Evolutionary conservation across 192 early-diverging fungal genomes (phyloP).

Genomic region (Thamnidium elegans): DNA sequence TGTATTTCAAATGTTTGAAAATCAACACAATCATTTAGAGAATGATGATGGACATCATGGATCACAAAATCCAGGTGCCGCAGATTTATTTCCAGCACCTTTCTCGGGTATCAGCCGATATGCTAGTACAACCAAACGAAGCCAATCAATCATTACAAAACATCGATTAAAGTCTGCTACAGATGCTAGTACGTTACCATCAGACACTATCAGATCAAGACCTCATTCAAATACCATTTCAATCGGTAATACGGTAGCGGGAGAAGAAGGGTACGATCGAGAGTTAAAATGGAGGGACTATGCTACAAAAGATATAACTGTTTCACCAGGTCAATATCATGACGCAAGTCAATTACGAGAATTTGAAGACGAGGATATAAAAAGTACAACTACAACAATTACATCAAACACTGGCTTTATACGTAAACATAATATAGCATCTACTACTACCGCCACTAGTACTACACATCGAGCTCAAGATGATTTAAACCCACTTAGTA

Average conservation of each 20-base stretch:
- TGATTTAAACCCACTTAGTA: slow-evolving; percentile 11
- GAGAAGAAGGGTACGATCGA: slow-evolving; percentile 12
- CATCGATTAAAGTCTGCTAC: background rate
- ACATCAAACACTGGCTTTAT: background rate
- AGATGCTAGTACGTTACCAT: background rate
- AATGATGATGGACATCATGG: background rate
- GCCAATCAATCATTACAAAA: slow-evolving; percentile 3
- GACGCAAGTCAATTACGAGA: background rate
- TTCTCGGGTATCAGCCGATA: slow-evolving; percentile 25
- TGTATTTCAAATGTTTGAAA: slow-evolving; percentile 26
- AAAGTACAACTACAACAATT: background rate
- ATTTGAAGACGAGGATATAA: background rate
- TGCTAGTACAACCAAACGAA: slow-evolving; percentile 19
- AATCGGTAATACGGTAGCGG: slow-evolving; percentile 3
- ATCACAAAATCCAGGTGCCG: slow-evolving; percentile 17
- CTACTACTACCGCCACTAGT: background rate
- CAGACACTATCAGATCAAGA: background rate
- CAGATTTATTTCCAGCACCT: slow-evolving; percentile 24
- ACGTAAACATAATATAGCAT: too few species aligned
- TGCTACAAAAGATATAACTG: background rate
- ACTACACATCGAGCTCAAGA: slow-evolving; percentile 17
- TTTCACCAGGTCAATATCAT: background rate
- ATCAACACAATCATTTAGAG: background rate
- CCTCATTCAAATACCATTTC: slow-evolving; percentile 17
- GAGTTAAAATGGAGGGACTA: slow-evolving; percentile 7